Percentiles rank a stretch among this genome's conserved stretches.
phyloP scores from a whole-genome alignment of 306 rosid species.

The Pterocarpus santalinus region DNA sequence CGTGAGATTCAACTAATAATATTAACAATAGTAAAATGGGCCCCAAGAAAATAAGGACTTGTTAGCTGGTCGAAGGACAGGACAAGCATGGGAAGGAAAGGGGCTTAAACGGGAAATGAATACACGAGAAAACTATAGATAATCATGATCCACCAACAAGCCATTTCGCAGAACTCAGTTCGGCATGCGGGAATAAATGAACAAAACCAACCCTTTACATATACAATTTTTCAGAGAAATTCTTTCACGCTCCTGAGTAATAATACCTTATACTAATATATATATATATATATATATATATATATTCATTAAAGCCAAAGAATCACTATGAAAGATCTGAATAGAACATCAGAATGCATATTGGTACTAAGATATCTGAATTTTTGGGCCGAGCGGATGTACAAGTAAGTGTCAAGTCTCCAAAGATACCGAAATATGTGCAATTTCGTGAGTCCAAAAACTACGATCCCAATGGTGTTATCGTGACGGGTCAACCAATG shows the following conservation, averaged over 20 bases:
- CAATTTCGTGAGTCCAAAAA: slow-evolving; percentile 41
- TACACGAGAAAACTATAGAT: too few relatives aligned
- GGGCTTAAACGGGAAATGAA: neutral
- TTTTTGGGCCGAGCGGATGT: slow-evolving; percentile 47
- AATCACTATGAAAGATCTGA: slow-evolving; percentile 43
- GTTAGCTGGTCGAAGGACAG: too few relatives aligned
- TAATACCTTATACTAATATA: too few relatives aligned
- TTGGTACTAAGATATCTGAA: slow-evolving; percentile 11
- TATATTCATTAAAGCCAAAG: slow-evolving; percentile 46
- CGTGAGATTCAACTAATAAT: too few relatives aligned
- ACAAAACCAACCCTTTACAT: too few relatives aligned
- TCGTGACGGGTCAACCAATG: slow-evolving; percentile 34
- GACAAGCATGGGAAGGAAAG: neutral
- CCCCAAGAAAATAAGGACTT: neutral
- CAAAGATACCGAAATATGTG: slow-evolving; percentile 51
- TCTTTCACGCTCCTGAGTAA: too few relatives aligned
- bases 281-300: neutral
- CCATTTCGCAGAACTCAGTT: too few relatives aligned
- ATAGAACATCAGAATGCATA: slow-evolving; percentile 45
- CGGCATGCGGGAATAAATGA: too few relatives aligned
- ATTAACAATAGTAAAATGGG: too few relatives aligned
- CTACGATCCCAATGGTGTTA: slow-evolving; percentile 34
- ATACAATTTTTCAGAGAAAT: too few relatives aligned
- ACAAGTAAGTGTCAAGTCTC: slow-evolving; percentile 39
- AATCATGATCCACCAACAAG: too few relatives aligned